Percentiles rank a stretch among this genome's conserved stretches.
Evolutionary conservation across 331 rosid genomes (phyloP).

Genomic region (Pyrus hybrid): DNA sequence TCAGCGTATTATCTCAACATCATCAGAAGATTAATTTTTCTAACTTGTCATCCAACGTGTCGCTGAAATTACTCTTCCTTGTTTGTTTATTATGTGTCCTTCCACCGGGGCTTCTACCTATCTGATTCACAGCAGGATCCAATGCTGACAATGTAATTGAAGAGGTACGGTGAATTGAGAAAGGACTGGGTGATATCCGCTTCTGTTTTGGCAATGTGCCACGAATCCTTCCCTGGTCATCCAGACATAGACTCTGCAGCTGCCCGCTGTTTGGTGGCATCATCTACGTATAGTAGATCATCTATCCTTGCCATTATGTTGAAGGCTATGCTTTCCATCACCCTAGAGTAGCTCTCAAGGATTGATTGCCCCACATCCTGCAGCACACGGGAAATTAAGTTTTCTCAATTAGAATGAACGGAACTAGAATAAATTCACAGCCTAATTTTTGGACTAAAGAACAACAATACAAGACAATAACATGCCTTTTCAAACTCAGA

Average conservation of each 20-base stretch:
- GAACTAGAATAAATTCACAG: background rate
- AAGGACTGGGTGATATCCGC: slow-evolving; percentile 14
- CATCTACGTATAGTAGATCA: slow-evolving; percentile 39
- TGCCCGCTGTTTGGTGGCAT: slow-evolving; percentile 29
- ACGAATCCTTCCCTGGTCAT: slow-evolving; percentile 17
- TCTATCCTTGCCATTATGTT: slow-evolving; percentile 48
- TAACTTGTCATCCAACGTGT: slow-evolving; percentile 10
- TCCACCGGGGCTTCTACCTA: background rate
- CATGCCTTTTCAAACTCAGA: background rate
- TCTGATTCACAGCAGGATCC: background rate
- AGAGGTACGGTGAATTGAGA: slow-evolving; percentile 9
- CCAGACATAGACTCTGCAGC: slow-evolving; percentile 11
- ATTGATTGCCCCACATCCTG: slow-evolving; percentile 51
- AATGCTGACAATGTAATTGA: background rate
- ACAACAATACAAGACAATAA: background rate
- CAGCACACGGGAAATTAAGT: background rate
- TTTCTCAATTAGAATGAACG: background rate
- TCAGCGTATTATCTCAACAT: background rate
- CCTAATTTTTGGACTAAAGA: background rate
- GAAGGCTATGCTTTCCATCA: slow-evolving; percentile 52
- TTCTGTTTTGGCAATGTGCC: slow-evolving; percentile 15
- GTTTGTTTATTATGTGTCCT: background rate
- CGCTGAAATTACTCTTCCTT: background rate
- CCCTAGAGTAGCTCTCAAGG: slow-evolving; percentile 52
- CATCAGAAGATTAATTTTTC: slow-evolving; percentile 1